A percentile compares a stretch with the other conserved stretches of the same genome.
phyloP scores from a whole-genome alignment of 2,329 filamentous ascomycete species.

The Ophiostoma fasciatum region DNA sequence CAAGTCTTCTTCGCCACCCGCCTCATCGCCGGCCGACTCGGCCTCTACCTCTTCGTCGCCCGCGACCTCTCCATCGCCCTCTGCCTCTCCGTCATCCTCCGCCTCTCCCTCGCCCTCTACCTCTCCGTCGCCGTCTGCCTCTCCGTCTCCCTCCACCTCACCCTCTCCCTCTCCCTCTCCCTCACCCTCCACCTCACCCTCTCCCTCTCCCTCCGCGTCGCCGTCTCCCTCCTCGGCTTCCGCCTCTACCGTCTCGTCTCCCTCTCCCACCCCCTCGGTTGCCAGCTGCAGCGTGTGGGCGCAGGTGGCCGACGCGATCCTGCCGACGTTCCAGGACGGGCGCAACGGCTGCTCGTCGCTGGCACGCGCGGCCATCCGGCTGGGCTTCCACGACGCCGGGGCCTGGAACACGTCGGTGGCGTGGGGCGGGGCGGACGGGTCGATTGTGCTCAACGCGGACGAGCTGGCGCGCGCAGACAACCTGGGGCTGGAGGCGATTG shows the following conservation, averaged over 20 bases:
- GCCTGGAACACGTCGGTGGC: constrained; percentile 24
- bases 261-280: neutral
- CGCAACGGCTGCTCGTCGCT: constrained; percentile 21
- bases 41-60: neutral
- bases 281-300: constrained; percentile 22
- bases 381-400: constrained; percentile 31
- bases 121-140: neutral
- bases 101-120: neutral
- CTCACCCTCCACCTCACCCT: neutral
- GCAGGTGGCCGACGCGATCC: constrained; percentile 22
- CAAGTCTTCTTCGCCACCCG: neutral
- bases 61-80: neutral
- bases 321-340: constrained; percentile 17
- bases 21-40: neutral
- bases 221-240: neutral
- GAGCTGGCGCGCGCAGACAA: constrained; percentile 26
- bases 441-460: constrained; percentile 23
- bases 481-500: constrained; percentile 27
- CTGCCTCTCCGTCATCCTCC: neutral
- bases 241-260: neutral
- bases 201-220: neutral
- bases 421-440: constrained; percentile 28
- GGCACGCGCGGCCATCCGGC: constrained; percentile 28
- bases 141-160: neutral
- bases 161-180: neutral